These are phyloP conservation scores for Lasiodiplodia theobromae DNA, from an alignment of 2,329 filamentous ascomycete genomes.

Conservation along the genomic window DNA sequence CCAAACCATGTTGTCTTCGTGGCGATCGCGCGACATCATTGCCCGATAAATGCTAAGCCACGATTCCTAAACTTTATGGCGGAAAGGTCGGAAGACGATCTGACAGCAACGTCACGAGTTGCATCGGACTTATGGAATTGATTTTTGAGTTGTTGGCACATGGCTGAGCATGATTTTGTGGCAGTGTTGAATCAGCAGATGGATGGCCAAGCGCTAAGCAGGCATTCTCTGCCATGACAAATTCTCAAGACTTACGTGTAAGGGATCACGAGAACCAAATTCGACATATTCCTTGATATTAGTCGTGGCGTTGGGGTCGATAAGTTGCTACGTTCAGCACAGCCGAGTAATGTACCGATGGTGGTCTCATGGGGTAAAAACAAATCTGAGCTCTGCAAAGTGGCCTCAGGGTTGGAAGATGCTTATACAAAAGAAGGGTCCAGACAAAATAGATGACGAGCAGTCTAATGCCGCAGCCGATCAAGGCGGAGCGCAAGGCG, in stretches of 20 bases:
- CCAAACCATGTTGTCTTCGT: neutral
- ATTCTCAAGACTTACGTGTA: neutral
- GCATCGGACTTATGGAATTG: neutral
- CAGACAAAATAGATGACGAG: conserved; percentile 1
- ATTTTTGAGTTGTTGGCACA: neutral
- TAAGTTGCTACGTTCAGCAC: neutral
- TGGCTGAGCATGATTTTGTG: too few species aligned
- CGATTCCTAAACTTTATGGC: too few species aligned
- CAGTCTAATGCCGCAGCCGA: conserved; percentile 6
- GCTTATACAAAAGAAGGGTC: conserved; percentile 6
- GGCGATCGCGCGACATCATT: too few species aligned
- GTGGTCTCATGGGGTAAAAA: neutral
- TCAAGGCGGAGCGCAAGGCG: too few species aligned
- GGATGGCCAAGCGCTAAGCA: too few species aligned
- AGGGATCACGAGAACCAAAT: neutral
- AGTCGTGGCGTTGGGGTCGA: neutral
- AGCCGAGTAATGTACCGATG: neutral
- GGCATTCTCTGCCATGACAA: too few species aligned
- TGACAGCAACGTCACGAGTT: neutral
- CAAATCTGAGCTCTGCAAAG: neutral
- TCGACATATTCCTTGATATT: neutral
- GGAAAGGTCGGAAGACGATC: neutral
- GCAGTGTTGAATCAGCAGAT: too few species aligned
- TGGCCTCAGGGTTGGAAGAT: neutral
- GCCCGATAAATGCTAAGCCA: too few species aligned